Evolutionary conservation across 768 basidiomycete species (phyloP).

Genomic region (Mycena vitilis): DNA sequence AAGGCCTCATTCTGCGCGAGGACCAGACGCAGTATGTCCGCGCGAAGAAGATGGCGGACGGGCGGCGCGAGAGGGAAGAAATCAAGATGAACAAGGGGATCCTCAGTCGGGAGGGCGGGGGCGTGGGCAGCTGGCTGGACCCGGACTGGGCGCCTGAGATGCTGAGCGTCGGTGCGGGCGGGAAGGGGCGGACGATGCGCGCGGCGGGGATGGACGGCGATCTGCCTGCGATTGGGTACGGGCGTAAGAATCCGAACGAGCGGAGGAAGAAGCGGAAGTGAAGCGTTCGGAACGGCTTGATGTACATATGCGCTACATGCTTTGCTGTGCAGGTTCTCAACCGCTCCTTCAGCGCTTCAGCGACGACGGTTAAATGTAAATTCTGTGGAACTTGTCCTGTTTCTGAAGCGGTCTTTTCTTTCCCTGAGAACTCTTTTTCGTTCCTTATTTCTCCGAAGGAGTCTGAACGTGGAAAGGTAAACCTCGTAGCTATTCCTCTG

Average conservation of each 20-base stretch:
- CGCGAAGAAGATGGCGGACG: conserved; percentile 82
- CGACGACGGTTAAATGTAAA: too few relatives aligned
- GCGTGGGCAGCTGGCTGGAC: conserved; percentile 90
- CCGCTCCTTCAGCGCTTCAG: too few relatives aligned
- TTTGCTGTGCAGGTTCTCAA: too few relatives aligned
- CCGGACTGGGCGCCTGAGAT: conserved; percentile 95
- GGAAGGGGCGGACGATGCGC: conserved; percentile 73
- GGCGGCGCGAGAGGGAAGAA: conserved; percentile 82
- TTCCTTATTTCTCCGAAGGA: too few relatives aligned
- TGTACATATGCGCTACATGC: too few relatives aligned
- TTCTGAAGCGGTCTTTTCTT: too few relatives aligned
- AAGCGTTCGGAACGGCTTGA: conserved; percentile 36
- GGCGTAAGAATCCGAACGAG: conserved; percentile 92
- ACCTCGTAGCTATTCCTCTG: too few relatives aligned
- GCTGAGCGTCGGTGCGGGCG: conserved; percentile 70
- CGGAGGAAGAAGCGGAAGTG: conserved; percentile 69
- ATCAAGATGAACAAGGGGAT: conserved; percentile 76
- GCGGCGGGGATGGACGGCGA: conserved; percentile 67
- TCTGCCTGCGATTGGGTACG: conserved; percentile 89
- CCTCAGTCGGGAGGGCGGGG: conserved; percentile 60
- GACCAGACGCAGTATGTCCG: conserved; percentile 91
- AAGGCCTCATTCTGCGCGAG: conserved; percentile 90
- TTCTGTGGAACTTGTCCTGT: too few relatives aligned
- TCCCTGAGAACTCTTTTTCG: too few relatives aligned
- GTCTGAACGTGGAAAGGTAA: too few relatives aligned